Evolutionary conservation across 495 filamentous ascomycete species (phyloP).

Genomic region (Xylaria cubensis): DNA sequence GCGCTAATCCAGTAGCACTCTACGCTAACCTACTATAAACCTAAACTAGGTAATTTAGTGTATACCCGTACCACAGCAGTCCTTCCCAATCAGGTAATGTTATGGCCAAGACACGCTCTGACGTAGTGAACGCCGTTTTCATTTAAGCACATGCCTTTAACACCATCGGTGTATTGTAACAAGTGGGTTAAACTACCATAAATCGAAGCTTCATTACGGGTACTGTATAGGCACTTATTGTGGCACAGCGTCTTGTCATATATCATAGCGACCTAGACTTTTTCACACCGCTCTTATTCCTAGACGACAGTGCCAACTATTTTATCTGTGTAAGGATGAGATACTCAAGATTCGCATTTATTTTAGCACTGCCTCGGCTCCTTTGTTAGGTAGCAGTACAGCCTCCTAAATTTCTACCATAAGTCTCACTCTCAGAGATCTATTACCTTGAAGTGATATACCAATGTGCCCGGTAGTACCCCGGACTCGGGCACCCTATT

Average conservation of each 20-base stretch:
- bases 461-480: not conserved
- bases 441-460: not conserved
- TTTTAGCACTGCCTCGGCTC: not conserved
- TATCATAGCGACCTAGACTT: too few relatives aligned
- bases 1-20: not conserved
- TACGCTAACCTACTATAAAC: not conserved
- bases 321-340: not conserved
- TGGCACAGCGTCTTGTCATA: too few relatives aligned
- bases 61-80: not conserved
- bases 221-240: too few relatives aligned
- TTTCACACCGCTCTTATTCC: too few relatives aligned
- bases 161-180: not conserved
- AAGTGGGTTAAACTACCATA: not conserved
- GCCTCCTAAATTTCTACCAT: not conserved
- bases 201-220: too few relatives aligned
- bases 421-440: not conserved
- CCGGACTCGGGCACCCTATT: not conserved
- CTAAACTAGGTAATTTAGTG: not conserved
- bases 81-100: not conserved
- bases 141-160: not conserved
- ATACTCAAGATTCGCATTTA: not conserved
- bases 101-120: conserved; percentile 2
- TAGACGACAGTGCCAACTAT: too few relatives aligned
- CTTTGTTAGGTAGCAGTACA: not conserved
- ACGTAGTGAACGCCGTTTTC: conserved; percentile 2